Evolutionary conservation across 345 rosid genomes (phyloP), one percentile per base, ranked within the genome.

Genomic region (Cochlearia excelsa): DNA sequence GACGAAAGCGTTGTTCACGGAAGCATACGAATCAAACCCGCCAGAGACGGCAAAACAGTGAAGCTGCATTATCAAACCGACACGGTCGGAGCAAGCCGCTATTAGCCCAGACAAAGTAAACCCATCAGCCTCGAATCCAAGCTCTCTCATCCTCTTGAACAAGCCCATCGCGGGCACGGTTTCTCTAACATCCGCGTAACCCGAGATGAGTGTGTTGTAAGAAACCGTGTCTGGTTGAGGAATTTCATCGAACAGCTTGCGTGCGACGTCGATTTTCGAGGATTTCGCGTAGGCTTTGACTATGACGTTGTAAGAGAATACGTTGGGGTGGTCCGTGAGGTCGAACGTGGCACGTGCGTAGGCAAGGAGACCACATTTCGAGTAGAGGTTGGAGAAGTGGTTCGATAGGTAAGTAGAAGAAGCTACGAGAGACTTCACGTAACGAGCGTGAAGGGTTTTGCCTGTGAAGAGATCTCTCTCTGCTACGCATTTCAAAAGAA

Each of bases 341-440:
- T 74, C 50, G 51, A 92, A 92, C 1, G 75, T 75, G 37, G 73
- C 63, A 41, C 66, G 73, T 44, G 98, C 95, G 5, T 77, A 51
- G 39, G 69, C 4, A 6, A 88, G 74, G 40, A 48, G 80, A 59
- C 85, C 79, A 75, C 86, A 88, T 55, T 83, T 86, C 77, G 96
- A 86, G 82, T 86, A 88, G 30, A 92, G 93, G 68, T 86, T 84
- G 65, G 80, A 77, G 76, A 92, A 88, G 71, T 88, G 95, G 57
- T 92, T 92, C 77, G 96, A 84, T 67, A 88, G 80, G 61, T 81
- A 86, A 53, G 93, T 84, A 31, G 96, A 83, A n/a, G 80, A 42
- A 59, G 87, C 80, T 54, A 86, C 4, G 9, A 80, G 26, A n/a
- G 81, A 78, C 54, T 92, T 88, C 72, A 92, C 47, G 75, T 83